Evolutionary conservation across 1,139 yeast species (phyloP).

Genomic region (Geotrichum candidum): DNA sequence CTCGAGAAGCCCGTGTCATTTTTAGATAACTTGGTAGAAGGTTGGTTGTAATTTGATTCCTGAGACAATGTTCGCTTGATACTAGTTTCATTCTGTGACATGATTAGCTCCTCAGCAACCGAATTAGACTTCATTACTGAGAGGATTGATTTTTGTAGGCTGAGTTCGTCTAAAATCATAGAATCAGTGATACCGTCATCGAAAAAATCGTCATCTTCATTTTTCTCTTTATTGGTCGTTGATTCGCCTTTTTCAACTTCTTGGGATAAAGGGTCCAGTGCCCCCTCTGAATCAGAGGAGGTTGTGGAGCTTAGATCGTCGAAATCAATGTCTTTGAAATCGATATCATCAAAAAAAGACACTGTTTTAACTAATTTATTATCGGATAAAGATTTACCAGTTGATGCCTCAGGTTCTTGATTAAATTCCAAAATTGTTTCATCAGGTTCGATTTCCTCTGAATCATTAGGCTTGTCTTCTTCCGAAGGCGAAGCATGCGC

Average conservation of each 20-base stretch:
- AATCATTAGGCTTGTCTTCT: neutral
- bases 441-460: neutral
- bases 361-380: neutral
- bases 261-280: neutral
- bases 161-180: constrained; percentile 6
- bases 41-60: neutral
- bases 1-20: neutral
- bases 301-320: neutral
- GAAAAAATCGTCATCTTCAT: neutral
- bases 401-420: neutral
- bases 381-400: neutral
- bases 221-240: neutral
- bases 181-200: constrained; percentile 1
- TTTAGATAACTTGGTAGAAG: neutral
- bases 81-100: constrained; percentile 3
- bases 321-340: neutral
- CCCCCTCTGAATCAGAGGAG: neutral
- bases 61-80: constrained; percentile 1
- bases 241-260: neutral
- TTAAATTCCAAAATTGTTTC: neutral
- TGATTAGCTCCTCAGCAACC: neutral
- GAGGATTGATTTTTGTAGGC: constrained; percentile 7
- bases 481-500: neutral
- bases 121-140: constrained; percentile 3
- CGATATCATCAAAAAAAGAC: neutral